Evolutionary conservation across 306 rosid genomes (phyloP).

Genomic region (Castanea crenata): DNA sequence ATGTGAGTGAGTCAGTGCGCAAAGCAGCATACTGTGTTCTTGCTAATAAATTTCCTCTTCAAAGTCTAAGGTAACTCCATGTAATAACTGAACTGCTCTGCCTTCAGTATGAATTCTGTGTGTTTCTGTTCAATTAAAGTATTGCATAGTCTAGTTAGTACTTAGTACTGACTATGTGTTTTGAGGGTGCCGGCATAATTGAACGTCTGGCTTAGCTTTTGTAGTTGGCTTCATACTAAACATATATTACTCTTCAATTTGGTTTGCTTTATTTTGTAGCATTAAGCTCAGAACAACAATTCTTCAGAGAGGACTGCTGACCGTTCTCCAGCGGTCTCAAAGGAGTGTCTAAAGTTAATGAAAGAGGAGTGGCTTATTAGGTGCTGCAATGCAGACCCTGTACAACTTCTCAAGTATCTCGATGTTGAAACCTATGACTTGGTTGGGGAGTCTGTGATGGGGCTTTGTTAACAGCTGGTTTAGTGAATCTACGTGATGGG

Average conservation of each 20-base stretch:
- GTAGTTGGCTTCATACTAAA: background rate
- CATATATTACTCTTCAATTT: background rate
- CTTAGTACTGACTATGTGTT: background rate
- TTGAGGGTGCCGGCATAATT: background rate
- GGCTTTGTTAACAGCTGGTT: constrained; percentile 63
- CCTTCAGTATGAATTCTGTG: background rate
- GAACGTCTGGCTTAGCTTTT: background rate
- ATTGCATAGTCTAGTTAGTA: background rate
- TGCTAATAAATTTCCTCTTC: constrained; percentile 93
- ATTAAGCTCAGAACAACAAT: constrained; percentile 80
- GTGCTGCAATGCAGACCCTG: constrained; percentile 67
- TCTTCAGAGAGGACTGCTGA: constrained; percentile 91
- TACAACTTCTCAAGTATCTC: constrained; percentile 79
- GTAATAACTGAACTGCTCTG: background rate
- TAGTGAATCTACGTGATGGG: constrained; percentile 51
- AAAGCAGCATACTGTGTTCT: constrained; percentile 81
- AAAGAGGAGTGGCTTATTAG: constrained; percentile 87
- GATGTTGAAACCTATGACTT: constrained; percentile 96
- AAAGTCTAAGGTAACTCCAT: constrained; percentile 77
- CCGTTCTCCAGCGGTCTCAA: constrained; percentile 76
- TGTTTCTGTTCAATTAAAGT: background rate
- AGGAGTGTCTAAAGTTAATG: constrained; percentile 82
- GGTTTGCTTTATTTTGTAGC: constrained; percentile 32
- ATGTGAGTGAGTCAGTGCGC: constrained; percentile 89
- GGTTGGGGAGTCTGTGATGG: constrained; percentile 83